Evolutionary conservation across 139 green algal genomes (phyloP), one percentile per base, ranked within the genome.

Genomic region (Spirogloea muscicola): DNA sequence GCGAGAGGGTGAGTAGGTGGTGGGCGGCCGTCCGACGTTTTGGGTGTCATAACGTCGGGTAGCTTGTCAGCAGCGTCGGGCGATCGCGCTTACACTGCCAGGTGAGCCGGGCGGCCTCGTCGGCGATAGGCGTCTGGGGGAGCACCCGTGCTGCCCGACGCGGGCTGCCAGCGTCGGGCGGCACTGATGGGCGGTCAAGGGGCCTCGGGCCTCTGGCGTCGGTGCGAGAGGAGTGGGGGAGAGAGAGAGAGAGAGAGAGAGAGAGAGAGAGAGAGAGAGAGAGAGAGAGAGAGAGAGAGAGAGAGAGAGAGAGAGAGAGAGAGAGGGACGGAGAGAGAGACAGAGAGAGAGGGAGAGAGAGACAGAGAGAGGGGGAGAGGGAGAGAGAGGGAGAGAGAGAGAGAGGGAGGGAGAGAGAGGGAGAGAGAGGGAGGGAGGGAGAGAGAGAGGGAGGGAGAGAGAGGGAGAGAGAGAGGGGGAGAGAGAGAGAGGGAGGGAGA

Each of bases 231-330:
- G 27, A 6, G 6, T 13, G 59, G 7, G 27, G 18, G 59, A 68
- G 59, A 6, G 59, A 58, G 59, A 13, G 59, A 68, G 27, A 57
- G 6, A 68, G 10, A 13, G 27, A 68, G 27, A 68, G 27, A 58
- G 6, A 25, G 59, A 68, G 59, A 42, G 27, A 38, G 10, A 68
- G 27, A 57, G 27, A 57, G 59, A 4, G 27, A 68, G 27, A 58
- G 59, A 68, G 27, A 6, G 27, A 68, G 10, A 58, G 27, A 38
- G 27, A 68, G 27, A 68, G 59, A 6, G 59, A 68, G 59, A 6
- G 59, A 68, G 59, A 68, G 59, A 58, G 27, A 68, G 59, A 58
- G 27, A 58, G 59, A 6, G 59, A 68, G 27, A 58, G 10, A 58
- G 59, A 68, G 59, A 68, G 59, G 43, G 59, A 5, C 7, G 59